Percentiles rank a stretch among this genome's conserved stretches.
These are phyloP conservation scores for Picocystis sp. DNA, from an alignment of 163 green algal genomes.

Conservation along the genomic window DNA sequence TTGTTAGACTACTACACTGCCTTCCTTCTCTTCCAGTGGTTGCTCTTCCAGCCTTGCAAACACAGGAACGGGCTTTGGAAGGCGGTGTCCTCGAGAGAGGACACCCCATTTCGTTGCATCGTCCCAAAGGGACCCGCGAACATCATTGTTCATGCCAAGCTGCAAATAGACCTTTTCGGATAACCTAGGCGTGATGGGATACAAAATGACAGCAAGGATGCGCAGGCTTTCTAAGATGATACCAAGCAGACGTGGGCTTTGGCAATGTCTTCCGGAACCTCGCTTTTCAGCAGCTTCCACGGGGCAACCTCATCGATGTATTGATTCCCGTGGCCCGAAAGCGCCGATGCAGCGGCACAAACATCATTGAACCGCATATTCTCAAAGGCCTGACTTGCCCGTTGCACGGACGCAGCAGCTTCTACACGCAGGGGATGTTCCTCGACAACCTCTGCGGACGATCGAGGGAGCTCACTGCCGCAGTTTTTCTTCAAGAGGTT, in stretches of 20 bases:
- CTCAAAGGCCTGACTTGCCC: too few species aligned
- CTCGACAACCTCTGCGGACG: constrained; percentile 13
- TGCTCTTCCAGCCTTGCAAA: constrained; percentile 45
- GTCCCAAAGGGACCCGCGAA: constrained; percentile 8
- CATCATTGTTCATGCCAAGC: constrained; percentile 34
- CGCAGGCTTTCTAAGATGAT: constrained; percentile 67
- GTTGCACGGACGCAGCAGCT: constrained; percentile 4
- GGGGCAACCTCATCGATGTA: constrained; percentile 7
- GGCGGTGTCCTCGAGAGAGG: constrained; percentile 29
- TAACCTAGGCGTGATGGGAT: constrained; percentile 59
- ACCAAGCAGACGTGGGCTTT: constrained; percentile 46
- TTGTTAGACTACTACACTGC: too few species aligned
- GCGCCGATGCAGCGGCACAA: too few species aligned
- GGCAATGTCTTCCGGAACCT: constrained; percentile 37
- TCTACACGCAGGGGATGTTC: constrained; percentile 11
- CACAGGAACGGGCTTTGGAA: constrained; percentile 34
- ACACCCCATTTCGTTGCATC: constrained; percentile 14
- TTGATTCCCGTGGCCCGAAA: neutral
- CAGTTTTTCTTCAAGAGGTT: constrained; percentile 83
- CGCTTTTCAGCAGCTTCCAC: constrained; percentile 5
- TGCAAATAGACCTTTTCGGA: constrained; percentile 48
- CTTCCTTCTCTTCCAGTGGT: too few species aligned
- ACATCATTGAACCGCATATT: too few species aligned
- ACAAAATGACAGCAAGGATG: constrained; percentile 68
- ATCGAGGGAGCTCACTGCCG: constrained; percentile 30